Evolutionary conservation across 192 early-diverging fungal species (phyloP).

Genomic region (Linnemannia elongata): DNA sequence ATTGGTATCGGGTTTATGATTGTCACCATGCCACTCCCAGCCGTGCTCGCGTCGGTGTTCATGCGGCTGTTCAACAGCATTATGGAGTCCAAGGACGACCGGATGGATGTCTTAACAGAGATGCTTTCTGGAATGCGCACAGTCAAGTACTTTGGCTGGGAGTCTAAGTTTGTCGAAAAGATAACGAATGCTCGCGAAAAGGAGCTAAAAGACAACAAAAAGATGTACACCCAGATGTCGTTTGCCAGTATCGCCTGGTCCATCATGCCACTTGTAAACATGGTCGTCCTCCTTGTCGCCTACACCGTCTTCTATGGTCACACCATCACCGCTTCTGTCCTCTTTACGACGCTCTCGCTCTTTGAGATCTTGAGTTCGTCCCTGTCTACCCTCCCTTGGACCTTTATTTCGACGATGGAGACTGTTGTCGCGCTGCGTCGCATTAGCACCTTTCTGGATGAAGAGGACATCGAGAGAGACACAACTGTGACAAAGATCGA

Average conservation of each 20-base stretch:
- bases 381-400: constrained; percentile 68
- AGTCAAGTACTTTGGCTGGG: constrained; percentile 91
- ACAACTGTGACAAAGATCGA: constrained; percentile 57
- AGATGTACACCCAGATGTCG: constrained; percentile 61
- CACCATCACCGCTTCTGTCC: not conserved
- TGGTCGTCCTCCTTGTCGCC: constrained; percentile 66
- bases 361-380: constrained; percentile 72
- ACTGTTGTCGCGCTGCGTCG: constrained; percentile 8
- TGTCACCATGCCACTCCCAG: constrained; percentile 68
- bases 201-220: constrained; percentile 66
- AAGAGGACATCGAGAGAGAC: constrained; percentile 1
- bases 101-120: constrained; percentile 83
- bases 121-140: constrained; percentile 85
- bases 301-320: constrained; percentile 68
- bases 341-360: constrained; percentile 75
- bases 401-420: constrained; percentile 64
- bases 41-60: constrained; percentile 53
- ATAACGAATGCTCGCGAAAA: constrained; percentile 66
- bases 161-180: constrained; percentile 72
- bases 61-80: constrained; percentile 58
- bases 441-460: not conserved
- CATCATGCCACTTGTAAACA: constrained; percentile 68
- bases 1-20: constrained; percentile 77
- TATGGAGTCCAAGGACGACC: constrained; percentile 73
- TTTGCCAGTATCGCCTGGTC: constrained; percentile 63